A percentile compares a stretch with the other conserved stretches of the same genome.
Conservation (phyloP, 1,139 yeast genomes). For the Yamadazyma membranifaciens region DNA sequence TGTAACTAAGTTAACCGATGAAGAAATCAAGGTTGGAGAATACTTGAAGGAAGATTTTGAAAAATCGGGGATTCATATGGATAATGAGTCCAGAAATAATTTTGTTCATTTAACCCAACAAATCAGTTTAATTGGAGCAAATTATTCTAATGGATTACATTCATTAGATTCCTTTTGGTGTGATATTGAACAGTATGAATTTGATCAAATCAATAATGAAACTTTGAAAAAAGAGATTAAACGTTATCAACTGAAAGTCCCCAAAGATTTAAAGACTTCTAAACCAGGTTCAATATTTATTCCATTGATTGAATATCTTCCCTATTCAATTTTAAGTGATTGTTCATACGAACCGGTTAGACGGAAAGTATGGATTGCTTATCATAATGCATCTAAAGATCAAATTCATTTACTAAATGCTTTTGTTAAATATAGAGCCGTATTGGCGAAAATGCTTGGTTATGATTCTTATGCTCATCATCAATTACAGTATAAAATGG, state of each 20-base stretch:
- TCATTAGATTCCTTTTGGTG: constrained; percentile 42
- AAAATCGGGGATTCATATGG: constrained; percentile 87
- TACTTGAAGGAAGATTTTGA: constrained; percentile 82
- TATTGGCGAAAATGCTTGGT: constrained; percentile 74
- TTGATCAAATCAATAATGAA: constrained; percentile 25
- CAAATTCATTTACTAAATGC: constrained; percentile 63
- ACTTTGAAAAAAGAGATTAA: constrained; percentile 26
- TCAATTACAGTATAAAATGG: constrained; percentile 89
- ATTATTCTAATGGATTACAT: constrained; percentile 61
- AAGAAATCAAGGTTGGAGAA: constrained; percentile 81
- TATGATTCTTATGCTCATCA: constrained; percentile 72
- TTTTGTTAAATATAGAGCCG: constrained; percentile 64
- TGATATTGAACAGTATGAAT: constrained; percentile 30
- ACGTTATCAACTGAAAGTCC: constrained; percentile 24
- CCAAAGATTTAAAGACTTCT: constrained; percentile 11
- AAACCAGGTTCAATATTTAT: constrained; percentile 24
- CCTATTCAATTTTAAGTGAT: constrained; percentile 62
- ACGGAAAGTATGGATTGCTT: constrained; percentile 68
- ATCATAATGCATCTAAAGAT: constrained; percentile 56
- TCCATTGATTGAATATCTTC: constrained; percentile 69
- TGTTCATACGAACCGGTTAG: constrained; percentile 61
- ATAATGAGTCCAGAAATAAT: constrained; percentile 58
- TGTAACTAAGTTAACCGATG: constrained; percentile 46
- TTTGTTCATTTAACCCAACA: constrained; percentile 81
- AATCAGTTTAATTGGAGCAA: constrained; percentile 80